Conservation (phyloP, 805 yeast genomes). For the Sugiyamaella floridensis region DNA sequence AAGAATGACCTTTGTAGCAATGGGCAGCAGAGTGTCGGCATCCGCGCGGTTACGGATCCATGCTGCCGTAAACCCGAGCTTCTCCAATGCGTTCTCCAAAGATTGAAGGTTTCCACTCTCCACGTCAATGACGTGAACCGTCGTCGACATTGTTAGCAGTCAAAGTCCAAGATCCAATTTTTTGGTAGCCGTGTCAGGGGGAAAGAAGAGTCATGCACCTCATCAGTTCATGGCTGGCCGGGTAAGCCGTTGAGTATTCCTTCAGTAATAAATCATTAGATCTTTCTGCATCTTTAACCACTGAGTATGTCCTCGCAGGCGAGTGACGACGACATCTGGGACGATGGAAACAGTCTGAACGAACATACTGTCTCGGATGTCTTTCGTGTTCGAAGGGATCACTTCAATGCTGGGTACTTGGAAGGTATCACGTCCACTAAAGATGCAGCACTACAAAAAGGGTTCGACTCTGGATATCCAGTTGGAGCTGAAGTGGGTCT, state of each 20-base stretch:
- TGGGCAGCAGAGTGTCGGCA: constrained; percentile 15
- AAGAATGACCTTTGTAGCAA: constrained; percentile 47
- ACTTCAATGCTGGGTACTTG: constrained; percentile 72
- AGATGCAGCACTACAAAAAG: constrained; percentile 63
- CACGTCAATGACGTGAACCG: constrained; percentile 77
- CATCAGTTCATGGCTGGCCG: neutral
- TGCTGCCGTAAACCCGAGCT: constrained; percentile 61
- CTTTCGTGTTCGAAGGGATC: constrained; percentile 40
- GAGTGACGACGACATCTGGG: constrained; percentile 7
- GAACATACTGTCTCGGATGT: constrained; percentile 10
- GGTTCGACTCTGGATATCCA: constrained; percentile 77
- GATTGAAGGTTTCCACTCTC: constrained; percentile 93
- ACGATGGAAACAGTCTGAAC: neutral
- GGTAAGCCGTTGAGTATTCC: neutral
- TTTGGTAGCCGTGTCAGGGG: neutral
- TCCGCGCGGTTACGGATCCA: constrained; percentile 56
- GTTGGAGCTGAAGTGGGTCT: constrained; percentile 66
- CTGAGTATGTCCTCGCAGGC: neutral
- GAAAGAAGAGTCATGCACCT: neutral
- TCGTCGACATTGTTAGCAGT: neutral
- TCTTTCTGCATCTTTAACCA: neutral
- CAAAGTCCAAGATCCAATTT: neutral
- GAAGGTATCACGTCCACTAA: constrained; percentile 70
- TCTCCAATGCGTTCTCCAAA: constrained; percentile 74
- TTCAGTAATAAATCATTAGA: neutral